Evolutionary conservation across 495 filamentous ascomycete genomes (phyloP), one percentile per base, ranked within the genome.

Genomic region (Penicillium arizonense): DNA sequence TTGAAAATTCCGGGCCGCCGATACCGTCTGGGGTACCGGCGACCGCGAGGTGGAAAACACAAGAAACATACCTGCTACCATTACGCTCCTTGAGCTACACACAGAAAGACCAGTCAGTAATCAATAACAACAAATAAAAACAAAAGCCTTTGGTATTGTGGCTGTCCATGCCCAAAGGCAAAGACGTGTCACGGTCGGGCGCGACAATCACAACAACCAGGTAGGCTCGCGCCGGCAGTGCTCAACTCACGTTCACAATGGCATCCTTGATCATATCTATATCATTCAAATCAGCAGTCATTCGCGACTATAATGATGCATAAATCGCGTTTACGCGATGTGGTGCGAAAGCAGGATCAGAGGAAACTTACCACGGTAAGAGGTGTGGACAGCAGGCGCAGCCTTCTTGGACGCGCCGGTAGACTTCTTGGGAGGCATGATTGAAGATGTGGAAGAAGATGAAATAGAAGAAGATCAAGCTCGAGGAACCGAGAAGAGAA

Each of bases 241-340:
- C 78, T 75, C 58, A 67, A 85, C 83, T 78, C 73, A 87, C 83
- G 70, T 78, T 80, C 57, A 83, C 56, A 64, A 87, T 86, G 47
- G 84, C 84, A 72, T 85, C 83, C 70, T 81, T 83, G 71, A 87
- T 85, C 84, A 87, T 82, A 75, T 77, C 77, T 80, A 73, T 73
- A 73, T 76, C 44, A 47, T 46, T 66, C n/a, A 52, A 70, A 76
- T 82, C 73, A 80, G 75, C 65, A 76, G 47, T 62, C 26, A 56
- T 64, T 69, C 67, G 78, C 77, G 78, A 79, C 70, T 50, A 59
- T 41, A 61, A 51, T 37, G 35, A 64, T 67, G 55, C 23, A 30
- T 54, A 21, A 26, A 53, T 61, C 57, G 62, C 52, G 46, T 55
- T 57, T 49, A 68, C 74, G 76, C 75, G 77, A 80, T 74, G 67